phyloP scores from a whole-genome alignment of 2,329 filamentous ascomycete genomes.

The Akanthomyces lecanii region DNA sequence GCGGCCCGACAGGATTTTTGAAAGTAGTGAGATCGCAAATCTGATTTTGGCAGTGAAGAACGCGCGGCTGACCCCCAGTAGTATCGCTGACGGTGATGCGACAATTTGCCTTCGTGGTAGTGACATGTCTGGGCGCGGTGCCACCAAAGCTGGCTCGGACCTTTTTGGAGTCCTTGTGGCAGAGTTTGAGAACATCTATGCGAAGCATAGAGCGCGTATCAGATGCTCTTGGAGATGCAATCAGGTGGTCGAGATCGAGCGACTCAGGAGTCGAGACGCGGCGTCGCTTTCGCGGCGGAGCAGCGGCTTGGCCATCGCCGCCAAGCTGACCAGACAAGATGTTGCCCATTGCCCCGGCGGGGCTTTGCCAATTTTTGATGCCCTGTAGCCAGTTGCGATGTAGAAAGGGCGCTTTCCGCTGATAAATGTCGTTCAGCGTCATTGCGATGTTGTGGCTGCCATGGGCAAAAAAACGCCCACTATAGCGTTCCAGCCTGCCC shows the following conservation, averaged over 20 bases:
- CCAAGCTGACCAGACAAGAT: slow-evolving; percentile 36
- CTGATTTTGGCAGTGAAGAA: slow-evolving; percentile 52
- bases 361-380: slow-evolving; percentile 39
- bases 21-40: slow-evolving; percentile 49
- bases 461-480: neutral
- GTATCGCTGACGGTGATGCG: slow-evolving; percentile 36
- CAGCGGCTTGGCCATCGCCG: slow-evolving; percentile 31
- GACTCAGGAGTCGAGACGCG: slow-evolving; percentile 40
- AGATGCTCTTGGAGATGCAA: slow-evolving; percentile 28
- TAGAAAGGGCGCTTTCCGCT: slow-evolving; percentile 50
- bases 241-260: slow-evolving; percentile 30
- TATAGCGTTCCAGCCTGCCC: neutral
- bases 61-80: slow-evolving; percentile 33
- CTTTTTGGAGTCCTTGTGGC: slow-evolving; percentile 44
- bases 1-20: slow-evolving; percentile 43
- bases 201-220: slow-evolving; percentile 42
- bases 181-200: slow-evolving; percentile 50
- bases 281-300: slow-evolving; percentile 47
- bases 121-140: slow-evolving; percentile 28
- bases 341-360: slow-evolving; percentile 39
- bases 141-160: slow-evolving; percentile 27
- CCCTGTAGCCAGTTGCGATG: slow-evolving; percentile 51
- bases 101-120: slow-evolving; percentile 34
- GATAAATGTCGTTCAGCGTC: slow-evolving; percentile 43
- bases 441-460: slow-evolving; percentile 33